These are phyloP conservation scores for Bimuria novae-zelandiae DNA, from an alignment of 2,329 filamentous ascomycete genomes.

Conservation along the genomic window DNA sequence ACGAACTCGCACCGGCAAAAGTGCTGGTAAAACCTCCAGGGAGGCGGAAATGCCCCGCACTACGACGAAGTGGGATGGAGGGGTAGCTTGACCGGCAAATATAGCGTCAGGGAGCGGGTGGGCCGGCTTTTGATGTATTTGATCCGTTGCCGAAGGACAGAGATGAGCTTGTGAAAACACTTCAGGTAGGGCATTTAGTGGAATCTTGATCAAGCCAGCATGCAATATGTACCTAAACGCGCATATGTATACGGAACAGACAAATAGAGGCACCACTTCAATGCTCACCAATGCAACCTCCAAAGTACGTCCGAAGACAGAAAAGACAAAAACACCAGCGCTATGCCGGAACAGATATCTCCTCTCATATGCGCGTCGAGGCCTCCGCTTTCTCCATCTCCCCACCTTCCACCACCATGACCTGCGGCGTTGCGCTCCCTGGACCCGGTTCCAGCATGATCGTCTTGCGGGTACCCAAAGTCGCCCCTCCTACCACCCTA, in stretches of 20 bases:
- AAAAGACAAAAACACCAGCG: conserved; percentile 4
- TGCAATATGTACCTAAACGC: neutral
- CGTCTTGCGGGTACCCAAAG: conserved; percentile 4
- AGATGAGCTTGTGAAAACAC: neutral
- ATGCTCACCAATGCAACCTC: neutral
- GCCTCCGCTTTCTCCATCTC: conserved; percentile 18
- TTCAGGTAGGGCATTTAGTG: no score
- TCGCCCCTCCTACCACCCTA: conserved; percentile 12
- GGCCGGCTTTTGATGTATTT: neutral
- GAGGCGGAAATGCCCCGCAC: conserved; percentile 19
- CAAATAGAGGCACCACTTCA: neutral
- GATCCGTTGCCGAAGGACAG: neutral
- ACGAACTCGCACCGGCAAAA: conserved; percentile 18
- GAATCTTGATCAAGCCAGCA: no score
- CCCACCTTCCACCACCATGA: conserved; percentile 19
- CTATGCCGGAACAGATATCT: neutral
- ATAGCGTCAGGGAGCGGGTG: neutral
- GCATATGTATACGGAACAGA: neutral
- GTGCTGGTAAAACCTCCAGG: conserved; percentile 13
- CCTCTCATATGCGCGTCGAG: conserved; percentile 12
- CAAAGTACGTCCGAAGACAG: neutral
- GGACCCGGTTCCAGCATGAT: conserved; percentile 13
- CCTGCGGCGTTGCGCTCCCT: conserved; percentile 4
- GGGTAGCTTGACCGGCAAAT: conserved; percentile 22
- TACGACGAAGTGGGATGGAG: conserved; percentile 20